phyloP scores from a whole-genome alignment of 371 early-diverging fungal genomes.

The Apophysomyces ossiformis region DNA sequence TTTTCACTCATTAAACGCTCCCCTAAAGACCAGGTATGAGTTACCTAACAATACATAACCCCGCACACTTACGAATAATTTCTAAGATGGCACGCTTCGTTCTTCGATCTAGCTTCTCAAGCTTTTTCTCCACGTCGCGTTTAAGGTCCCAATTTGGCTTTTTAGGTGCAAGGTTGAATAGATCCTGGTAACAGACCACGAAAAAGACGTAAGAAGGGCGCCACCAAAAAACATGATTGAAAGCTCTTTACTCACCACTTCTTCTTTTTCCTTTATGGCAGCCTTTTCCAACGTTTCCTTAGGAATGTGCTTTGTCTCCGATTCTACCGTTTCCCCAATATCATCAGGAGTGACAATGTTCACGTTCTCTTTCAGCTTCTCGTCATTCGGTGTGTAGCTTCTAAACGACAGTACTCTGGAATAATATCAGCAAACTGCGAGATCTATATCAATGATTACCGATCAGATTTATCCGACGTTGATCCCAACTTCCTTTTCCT shows the following conservation, averaged over 20 bases:
- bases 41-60: not conserved
- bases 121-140: constrained; percentile 79
- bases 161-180: constrained; percentile 80
- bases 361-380: constrained; percentile 49
- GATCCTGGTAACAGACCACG: constrained; percentile 54
- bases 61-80: constrained; percentile 62
- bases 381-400: constrained; percentile 65
- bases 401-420: constrained; percentile 52
- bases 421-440: constrained; percentile 7
- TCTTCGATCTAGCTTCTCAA: constrained; percentile 71
- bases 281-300: constrained; percentile 66
- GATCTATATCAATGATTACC: constrained; percentile 15
- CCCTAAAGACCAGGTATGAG: constrained; percentile 17
- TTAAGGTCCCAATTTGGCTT: constrained; percentile 92
- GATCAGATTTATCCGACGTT: constrained; percentile 27
- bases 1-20: constrained; percentile 22
- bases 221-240: not conserved
- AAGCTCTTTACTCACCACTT: constrained; percentile 57
- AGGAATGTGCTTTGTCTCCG: constrained; percentile 60
- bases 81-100: constrained; percentile 80
- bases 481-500: constrained; percentile 54
- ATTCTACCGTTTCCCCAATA: constrained; percentile 59
- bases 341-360: constrained; percentile 53
- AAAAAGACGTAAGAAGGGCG: not conserved
- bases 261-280: constrained; percentile 65